These are phyloP conservation scores for Seiridium cupressi DNA, from an alignment of 2,329 filamentous ascomycete genomes.

Conservation along the genomic window DNA sequence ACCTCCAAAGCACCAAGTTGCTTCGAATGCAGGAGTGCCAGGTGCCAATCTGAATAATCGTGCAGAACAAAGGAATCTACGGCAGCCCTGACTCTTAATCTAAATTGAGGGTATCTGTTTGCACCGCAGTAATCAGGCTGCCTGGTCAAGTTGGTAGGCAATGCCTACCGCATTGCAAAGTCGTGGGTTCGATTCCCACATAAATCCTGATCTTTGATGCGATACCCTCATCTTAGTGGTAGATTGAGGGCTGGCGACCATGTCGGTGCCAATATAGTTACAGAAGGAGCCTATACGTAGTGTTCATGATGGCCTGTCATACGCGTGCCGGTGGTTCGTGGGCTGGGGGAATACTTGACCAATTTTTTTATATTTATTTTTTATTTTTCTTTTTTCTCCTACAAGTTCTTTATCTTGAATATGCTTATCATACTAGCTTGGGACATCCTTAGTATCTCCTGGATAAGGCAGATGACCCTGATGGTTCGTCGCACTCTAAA, in stretches of 20 bases:
- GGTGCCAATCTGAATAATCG: too few relatives aligned
- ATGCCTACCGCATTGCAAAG: not conserved
- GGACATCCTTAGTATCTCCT: not conserved
- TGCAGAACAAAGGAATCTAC: too few relatives aligned
- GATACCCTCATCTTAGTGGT: not conserved
- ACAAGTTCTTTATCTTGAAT: not conserved
- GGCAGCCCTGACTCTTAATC: not conserved
- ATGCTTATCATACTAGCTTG: not conserved
- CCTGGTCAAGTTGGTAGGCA: not conserved
- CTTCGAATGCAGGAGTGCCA: too few relatives aligned
- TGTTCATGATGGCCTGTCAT: not conserved
- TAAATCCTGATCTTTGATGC: not conserved
- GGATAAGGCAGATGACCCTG: not conserved
- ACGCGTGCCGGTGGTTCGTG: not conserved
- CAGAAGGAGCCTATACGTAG: not conserved
- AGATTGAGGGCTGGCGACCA: not conserved
- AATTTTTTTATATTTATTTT: not conserved
- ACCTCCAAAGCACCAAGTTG: too few relatives aligned
- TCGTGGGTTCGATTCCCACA: not conserved
- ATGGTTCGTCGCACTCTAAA: not conserved
- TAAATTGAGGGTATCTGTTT: not conserved
- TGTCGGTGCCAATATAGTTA: not conserved
- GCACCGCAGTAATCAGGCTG: not conserved
- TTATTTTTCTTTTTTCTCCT: not conserved
- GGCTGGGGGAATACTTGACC: not conserved